Evolutionary conservation across 2,329 filamentous ascomycete genomes (phyloP).

Genomic region (Coleophoma cylindrospora): DNA sequence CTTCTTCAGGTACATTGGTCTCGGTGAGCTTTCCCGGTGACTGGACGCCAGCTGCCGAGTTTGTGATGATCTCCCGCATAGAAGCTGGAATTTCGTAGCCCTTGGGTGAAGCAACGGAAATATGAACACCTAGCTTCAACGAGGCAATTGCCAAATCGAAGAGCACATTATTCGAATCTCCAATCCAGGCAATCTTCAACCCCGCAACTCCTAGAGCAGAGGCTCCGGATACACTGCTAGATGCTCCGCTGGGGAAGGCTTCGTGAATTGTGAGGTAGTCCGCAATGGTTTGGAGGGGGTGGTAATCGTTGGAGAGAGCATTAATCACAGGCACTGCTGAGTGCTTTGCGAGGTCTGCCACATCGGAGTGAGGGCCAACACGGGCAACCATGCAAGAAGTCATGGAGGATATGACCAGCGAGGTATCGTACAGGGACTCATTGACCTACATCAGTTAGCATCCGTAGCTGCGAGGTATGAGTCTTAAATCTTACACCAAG

Average conservation of each 20-base stretch:
- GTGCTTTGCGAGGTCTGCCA: slow-evolving; percentile 63
- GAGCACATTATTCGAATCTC: slow-evolving; percentile 94
- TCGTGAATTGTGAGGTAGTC: slow-evolving; percentile 91
- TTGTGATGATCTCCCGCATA: slow-evolving; percentile 70
- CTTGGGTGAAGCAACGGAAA: slow-evolving; percentile 80
- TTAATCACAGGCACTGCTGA: slow-evolving; percentile 81
- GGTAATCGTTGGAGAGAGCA: slow-evolving; percentile 83
- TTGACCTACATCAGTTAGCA: slow-evolving; percentile 47
- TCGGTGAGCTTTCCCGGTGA: slow-evolving; percentile 65
- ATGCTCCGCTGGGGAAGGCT: slow-evolving; percentile 48
- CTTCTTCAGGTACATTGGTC: slow-evolving; percentile 78
- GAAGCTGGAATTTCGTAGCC: slow-evolving; percentile 75
- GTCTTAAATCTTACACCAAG: slow-evolving; percentile 53
- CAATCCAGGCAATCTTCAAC: slow-evolving; percentile 91
- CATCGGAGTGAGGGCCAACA: slow-evolving; percentile 72
- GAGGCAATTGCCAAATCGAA: slow-evolving; percentile 89
- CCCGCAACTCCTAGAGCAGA: slow-evolving; percentile 64
- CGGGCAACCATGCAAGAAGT: slow-evolving; percentile 77
- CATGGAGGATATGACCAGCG: slow-evolving; percentile 91
- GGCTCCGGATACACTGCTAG: slow-evolving; percentile 11
- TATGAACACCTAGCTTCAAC: slow-evolving; percentile 79
- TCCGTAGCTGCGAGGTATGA: too few relatives aligned
- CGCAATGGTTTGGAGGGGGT: slow-evolving; percentile 90
- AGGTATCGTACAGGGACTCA: slow-evolving; percentile 90
- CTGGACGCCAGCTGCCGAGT: slow-evolving; percentile 51